Evolutionary conservation across 2,329 filamentous ascomycete genomes (phyloP).

Genomic region (Paraphoma chrysanthemicola): DNA sequence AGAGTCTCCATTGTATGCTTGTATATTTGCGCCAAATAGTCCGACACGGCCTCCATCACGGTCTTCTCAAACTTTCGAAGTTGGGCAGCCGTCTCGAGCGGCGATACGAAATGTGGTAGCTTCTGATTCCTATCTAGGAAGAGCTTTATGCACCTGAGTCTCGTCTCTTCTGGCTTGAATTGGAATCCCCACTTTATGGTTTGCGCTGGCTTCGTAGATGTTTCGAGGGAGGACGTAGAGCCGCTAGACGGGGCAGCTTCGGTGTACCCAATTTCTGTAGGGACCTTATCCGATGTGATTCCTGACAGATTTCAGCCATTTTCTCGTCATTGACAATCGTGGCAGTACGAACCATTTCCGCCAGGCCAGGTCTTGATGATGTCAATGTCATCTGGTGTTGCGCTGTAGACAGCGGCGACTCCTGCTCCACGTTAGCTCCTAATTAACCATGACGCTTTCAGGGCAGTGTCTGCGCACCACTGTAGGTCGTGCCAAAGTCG

Average conservation of each 20-base stretch:
- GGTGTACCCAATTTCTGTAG: constrained; percentile 73
- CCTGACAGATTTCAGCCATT: constrained; percentile 29
- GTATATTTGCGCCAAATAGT: constrained; percentile 79
- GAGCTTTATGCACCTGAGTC: constrained; percentile 82
- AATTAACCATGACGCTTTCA: not conserved
- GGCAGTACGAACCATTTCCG: constrained; percentile 65
- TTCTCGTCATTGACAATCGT: too few species aligned
- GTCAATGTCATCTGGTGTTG: constrained; percentile 79
- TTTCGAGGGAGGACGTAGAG: constrained; percentile 26
- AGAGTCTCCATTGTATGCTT: constrained; percentile 81
- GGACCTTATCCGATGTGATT: constrained; percentile 87
- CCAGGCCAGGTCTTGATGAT: constrained; percentile 85
- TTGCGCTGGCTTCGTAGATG: constrained; percentile 24
- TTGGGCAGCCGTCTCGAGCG: constrained; percentile 77
- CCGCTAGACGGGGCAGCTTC: constrained; percentile 17
- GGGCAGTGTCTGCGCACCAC: constrained; percentile 55
- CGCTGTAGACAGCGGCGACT: constrained; percentile 76
- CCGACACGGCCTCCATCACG: constrained; percentile 78
- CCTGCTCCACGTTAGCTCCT: constrained; percentile 46
- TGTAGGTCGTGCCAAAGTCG: constrained; percentile 86
- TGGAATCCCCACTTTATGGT: constrained; percentile 79
- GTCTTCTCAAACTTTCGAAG: constrained; percentile 78
- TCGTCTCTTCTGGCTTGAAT: constrained; percentile 77
- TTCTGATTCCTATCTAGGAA: constrained; percentile 83
- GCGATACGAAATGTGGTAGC: constrained; percentile 80